phyloP scores from a whole-genome alignment of 2,329 filamentous ascomycete genomes.

The Pseudopithomyces chartarum region DNA sequence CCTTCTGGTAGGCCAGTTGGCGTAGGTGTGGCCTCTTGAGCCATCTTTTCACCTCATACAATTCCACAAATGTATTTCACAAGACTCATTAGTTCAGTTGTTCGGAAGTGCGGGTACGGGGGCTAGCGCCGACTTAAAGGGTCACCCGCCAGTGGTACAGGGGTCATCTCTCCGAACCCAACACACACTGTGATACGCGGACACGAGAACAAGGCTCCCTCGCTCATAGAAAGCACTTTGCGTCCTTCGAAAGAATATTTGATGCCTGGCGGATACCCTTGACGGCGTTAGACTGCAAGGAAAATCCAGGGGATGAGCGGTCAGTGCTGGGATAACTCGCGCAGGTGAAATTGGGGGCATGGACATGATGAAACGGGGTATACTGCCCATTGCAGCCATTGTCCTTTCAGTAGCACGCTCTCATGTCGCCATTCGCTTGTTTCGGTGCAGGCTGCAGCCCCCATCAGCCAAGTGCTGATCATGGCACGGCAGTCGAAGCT shows the following conservation, averaged over 20 bases:
- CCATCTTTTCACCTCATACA: not conserved
- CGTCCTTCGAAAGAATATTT: no score
- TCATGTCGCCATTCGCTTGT: no score
- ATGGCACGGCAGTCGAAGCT: no score
- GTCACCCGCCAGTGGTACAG: not conserved
- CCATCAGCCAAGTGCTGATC: no score
- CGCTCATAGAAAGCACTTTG: no score
- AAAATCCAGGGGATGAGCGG: not conserved
- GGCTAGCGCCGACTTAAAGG: conserved; percentile 2
- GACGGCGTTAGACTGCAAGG: not conserved
- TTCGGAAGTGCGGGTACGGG: not conserved
- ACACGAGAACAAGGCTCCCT: no score
- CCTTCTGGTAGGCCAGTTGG: conserved; percentile 3
- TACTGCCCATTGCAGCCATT: no score
- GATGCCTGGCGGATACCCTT: not conserved
- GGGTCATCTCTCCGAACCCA: not conserved
- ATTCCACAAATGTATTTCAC: not conserved
- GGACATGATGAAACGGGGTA: no score
- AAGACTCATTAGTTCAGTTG: not conserved
- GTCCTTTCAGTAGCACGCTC: no score
- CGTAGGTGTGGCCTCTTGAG: not conserved
- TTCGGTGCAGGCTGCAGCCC: no score
- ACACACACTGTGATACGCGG: no score
- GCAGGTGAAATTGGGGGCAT: no score
- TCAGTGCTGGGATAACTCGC: not conserved